Base-by-base conservation (phyloP, 75 land plant genomes). In the Adiantum capillusveneris region DNA sequence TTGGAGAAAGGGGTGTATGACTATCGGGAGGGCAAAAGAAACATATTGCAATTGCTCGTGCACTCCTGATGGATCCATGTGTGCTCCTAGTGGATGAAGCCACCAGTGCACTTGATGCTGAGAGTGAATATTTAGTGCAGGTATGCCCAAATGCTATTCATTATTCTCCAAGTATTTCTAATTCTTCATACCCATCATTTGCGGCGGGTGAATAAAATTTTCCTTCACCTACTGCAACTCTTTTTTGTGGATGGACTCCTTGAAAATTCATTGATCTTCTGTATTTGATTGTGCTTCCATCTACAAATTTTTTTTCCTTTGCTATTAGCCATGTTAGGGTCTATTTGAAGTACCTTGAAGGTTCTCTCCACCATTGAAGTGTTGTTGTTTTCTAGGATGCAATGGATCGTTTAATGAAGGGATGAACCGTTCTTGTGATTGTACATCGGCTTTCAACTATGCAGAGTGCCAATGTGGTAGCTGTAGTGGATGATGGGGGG, bases 101-200 rank as follows among this genome's bases (percentile, higher is more conserved):
- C 49, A 46, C 49, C n/a, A 46, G 49, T 46, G 49, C 49, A 17
- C 49, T 46, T 17, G 49, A 46, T 46, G 49, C 49, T 6, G 49
- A 46, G 14, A n/a, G 21, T 20, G 49, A 46, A 20, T n/a, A 46
- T 20, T n/a, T 46, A n/a, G 49, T 46, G 9, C 37, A 34, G 37
- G 37, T 34, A n/a, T n/a, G n/a, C n/a, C n/a, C n/a, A n/a, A n/a
- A n/a, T n/a, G n/a, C n/a, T n/a, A n/a, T n/a, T n/a, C n/a, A n/a
- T n/a, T n/a, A n/a, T n/a, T n/a, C n/a, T n/a, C n/a, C n/a, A n/a
- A n/a, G n/a, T n/a, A n/a, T n/a, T n/a, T n/a, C n/a, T n/a, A n/a
- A n/a, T n/a, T n/a, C n/a, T n/a, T n/a, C n/a, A n/a, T n/a, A n/a
- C n/a, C n/a, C n/a, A n/a, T n/a, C n/a, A n/a, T n/a, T n/a, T n/a